Base-by-base conservation (phyloP, 2,329 filamentous ascomycete genomes). In the Epichloe sylvatica region DNA sequence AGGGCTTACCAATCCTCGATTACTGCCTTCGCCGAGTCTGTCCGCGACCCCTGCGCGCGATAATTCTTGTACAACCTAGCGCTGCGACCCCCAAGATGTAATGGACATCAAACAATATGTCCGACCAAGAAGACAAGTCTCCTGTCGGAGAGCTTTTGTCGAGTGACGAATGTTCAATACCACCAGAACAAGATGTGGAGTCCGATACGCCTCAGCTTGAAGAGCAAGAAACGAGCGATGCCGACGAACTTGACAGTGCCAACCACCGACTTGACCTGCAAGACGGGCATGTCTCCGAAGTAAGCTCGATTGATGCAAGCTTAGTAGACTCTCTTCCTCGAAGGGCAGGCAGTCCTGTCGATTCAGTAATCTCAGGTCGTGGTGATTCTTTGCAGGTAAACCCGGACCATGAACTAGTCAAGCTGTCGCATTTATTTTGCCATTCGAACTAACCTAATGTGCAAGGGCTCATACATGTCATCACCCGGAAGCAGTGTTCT, bases 321-420 rank as follows among this genome's bases (percentile, higher is more conserved):
- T 64, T 62, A 37, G 54, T 70, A n/a, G 75, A 77, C 56, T 72
- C 70, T 45, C 57, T 74, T 25, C 74, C 76, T 37, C 67, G 69
- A 53, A 73, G 77, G 57, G 70, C 74, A 38, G 79, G 76, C 42
- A 94, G 86, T 60, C 84, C 83, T 7, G 74, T 77, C 46, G 80
- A 77, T 55, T 89, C 84, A 13, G 64, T 81, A 30, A 64, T 78
- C 51, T 94, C 88, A 5, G 82, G 80, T 25, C 85, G 86, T 19
- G 89, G 94, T 60, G 86, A 94, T 63, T 83, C 86, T 17, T 64
- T 91, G 48, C 86, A 87, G 70, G 86, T 89, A 70, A 56, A 74
- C 57, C 25, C 30, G 44, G 44, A 19, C 43, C 36, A 19, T 2
- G 25, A 12, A 15, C 17, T 15, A 11, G 8, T 11, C 5, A 17